These are phyloP conservation scores for Terana coerulea DNA, from an alignment of 768 basidiomycete genomes.

Conservation along the genomic window DNA sequence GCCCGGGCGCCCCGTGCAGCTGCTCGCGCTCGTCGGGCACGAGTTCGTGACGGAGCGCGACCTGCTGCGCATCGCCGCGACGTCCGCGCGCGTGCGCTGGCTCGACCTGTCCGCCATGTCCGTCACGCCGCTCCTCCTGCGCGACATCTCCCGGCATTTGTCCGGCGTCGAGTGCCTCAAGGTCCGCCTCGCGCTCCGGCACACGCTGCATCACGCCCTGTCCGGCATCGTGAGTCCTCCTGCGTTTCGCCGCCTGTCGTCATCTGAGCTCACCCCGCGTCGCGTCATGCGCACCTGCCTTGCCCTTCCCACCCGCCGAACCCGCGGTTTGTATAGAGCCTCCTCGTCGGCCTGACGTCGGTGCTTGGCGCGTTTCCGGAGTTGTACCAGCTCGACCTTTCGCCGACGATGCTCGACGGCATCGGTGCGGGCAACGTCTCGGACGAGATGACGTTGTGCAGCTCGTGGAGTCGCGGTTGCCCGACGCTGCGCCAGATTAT, in stretches of 20 bases:
- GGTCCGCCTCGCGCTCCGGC: slow-evolving; percentile 56
- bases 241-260: neutral
- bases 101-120: slow-evolving; percentile 61
- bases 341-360: slow-evolving; percentile 56
- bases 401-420: slow-evolving; percentile 51
- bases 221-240: slow-evolving; percentile 56
- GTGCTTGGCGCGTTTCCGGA: slow-evolving; percentile 48
- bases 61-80: slow-evolving; percentile 45
- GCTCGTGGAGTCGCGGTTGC: slow-evolving; percentile 52
- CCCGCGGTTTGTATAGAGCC: slow-evolving; percentile 34
- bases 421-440: slow-evolving; percentile 33
- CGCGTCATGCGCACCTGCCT: too few relatives aligned
- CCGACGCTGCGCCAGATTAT: slow-evolving; percentile 48
- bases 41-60: slow-evolving; percentile 53
- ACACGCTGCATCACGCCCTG: slow-evolving; percentile 61
- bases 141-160: slow-evolving; percentile 51
- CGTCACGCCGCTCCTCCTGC: slow-evolving; percentile 52
- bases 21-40: slow-evolving; percentile 52
- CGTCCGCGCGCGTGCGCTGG: slow-evolving; percentile 43
- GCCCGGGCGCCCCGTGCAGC: slow-evolving; percentile 57
- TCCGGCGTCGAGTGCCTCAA: slow-evolving; percentile 47
- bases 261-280: too few relatives aligned
- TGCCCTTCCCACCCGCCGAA: neutral
- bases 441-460: slow-evolving; percentile 51
- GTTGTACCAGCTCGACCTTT: slow-evolving; percentile 54